Percentiles rank a stretch among this genome's conserved stretches.
These are phyloP conservation scores for Aspergillus ellipticus DNA, from an alignment of 495 filamentous ascomycete species.

Conservation along the genomic window DNA sequence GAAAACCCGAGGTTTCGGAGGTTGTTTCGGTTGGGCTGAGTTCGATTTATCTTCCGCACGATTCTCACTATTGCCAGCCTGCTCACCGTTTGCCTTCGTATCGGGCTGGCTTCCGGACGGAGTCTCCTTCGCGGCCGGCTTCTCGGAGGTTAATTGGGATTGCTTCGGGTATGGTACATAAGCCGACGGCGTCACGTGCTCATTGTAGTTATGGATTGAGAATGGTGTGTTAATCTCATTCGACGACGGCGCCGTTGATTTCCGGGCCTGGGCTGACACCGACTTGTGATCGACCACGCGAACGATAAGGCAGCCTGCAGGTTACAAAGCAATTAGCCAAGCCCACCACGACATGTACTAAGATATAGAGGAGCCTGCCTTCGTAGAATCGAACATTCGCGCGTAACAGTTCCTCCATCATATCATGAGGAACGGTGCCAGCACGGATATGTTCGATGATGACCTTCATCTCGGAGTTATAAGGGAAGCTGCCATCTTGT, in stretches of 20 bases:
- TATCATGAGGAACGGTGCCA: conserved; percentile 67
- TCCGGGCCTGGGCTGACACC: conserved; percentile 51
- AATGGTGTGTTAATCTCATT: conserved; percentile 65
- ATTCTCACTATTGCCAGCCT: conserved; percentile 21
- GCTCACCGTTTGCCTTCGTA: conserved; percentile 24
- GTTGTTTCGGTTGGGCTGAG: conserved; percentile 45
- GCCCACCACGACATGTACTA: neutral
- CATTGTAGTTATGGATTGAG: conserved; percentile 87
- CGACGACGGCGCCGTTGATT: conserved; percentile 47
- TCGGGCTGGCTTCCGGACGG: conserved; percentile 22
- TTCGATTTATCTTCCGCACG: conserved; percentile 46
- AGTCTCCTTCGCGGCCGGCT: conserved; percentile 31
- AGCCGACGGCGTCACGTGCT: conserved; percentile 81
- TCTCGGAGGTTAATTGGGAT: conserved; percentile 42
- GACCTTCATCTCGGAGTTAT: conserved; percentile 84
- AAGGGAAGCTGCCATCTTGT: conserved; percentile 86
- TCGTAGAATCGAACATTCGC: conserved; percentile 83
- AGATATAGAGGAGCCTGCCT: conserved; percentile 41
- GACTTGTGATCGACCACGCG: conserved; percentile 83
- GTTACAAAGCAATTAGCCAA: conserved; percentile 11
- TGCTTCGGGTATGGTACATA: conserved; percentile 76
- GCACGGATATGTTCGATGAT: conserved; percentile 72
- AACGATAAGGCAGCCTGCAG: conserved; percentile 80
- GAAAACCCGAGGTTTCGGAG: conserved; percentile 58
- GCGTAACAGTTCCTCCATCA: conserved; percentile 65